Conservation (phyloP, 176 grass and related monocot species). For the Raddia guianensis region DNA sequence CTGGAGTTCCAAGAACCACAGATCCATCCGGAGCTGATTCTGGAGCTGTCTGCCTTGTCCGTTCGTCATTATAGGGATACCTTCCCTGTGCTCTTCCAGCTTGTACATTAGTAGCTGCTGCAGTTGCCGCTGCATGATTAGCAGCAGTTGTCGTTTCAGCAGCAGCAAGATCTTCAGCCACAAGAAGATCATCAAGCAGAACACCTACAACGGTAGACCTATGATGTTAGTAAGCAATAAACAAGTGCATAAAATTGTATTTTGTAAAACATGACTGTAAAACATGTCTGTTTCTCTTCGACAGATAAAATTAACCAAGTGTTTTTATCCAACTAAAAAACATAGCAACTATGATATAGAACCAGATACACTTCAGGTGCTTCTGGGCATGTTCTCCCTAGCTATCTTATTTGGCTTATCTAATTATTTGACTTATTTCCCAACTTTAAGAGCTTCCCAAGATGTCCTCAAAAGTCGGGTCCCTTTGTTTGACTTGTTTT, state of each 20-base stretch:
- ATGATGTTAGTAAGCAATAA: constrained; percentile 22
- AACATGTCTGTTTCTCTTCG: background rate
- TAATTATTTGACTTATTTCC: too few species aligned
- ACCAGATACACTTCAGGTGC: background rate
- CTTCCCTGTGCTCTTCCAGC: constrained; percentile 61
- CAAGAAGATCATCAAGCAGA: constrained; percentile 96
- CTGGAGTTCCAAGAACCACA: constrained; percentile 91
- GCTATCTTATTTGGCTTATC: too few species aligned
- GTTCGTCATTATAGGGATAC: constrained; percentile 70
- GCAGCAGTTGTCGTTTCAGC: constrained; percentile 92
- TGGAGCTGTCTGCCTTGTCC: constrained; percentile 54
- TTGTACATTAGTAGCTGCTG: constrained; percentile 67
- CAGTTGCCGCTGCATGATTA: constrained; percentile 80
- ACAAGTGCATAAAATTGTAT: constrained; percentile 20
- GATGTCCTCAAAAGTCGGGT: too few species aligned
- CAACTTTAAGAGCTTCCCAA: too few species aligned
- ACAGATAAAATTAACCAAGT: constrained; percentile 13
- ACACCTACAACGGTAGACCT: constrained; percentile 63
- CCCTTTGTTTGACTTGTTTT: too few species aligned
- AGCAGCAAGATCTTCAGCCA: constrained; percentile 95
- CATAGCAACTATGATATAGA: background rate
- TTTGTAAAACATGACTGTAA: constrained; percentile 14
- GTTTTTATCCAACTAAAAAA: constrained; percentile 9
- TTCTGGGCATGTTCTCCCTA: background rate
- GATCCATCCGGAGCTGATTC: constrained; percentile 73